These are phyloP conservation scores for Glycine latifolia DNA, from an alignment of 306 rosid genomes.

Conservation along the genomic window DNA sequence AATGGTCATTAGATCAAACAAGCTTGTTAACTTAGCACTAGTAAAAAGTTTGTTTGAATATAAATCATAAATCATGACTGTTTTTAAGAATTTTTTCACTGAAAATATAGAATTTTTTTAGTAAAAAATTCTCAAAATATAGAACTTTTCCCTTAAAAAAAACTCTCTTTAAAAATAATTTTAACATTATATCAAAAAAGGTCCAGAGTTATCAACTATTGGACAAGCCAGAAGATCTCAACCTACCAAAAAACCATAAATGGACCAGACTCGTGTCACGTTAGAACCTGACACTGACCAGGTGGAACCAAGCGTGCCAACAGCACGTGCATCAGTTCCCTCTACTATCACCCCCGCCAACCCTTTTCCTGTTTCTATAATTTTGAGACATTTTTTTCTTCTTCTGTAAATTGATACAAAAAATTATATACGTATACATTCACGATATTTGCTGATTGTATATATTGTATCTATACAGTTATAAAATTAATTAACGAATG, in stretches of 20 bases:
- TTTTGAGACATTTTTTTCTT: not conserved
- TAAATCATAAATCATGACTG: too few species aligned
- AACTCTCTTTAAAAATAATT: too few species aligned
- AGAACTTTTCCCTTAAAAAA: too few species aligned
- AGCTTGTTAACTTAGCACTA: not conserved
- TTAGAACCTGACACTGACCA: constrained; percentile 6
- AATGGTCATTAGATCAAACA: not conserved
- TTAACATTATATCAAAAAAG: too few species aligned
- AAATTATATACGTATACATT: not conserved
- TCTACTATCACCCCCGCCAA: not conserved
- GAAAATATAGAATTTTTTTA: too few species aligned
- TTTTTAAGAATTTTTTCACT: too few species aligned
- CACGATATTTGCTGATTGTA: not conserved
- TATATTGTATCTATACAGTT: not conserved
- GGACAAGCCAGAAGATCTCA: constrained; percentile 28
- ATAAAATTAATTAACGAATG: not conserved
- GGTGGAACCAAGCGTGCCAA: constrained; percentile 22
- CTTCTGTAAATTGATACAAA: too few species aligned
- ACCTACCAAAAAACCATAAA: not conserved
- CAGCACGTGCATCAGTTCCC: constrained; percentile 28
- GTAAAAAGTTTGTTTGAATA: too few species aligned
- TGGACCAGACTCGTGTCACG: constrained; percentile 31
- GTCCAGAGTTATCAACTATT: constrained; percentile 33
- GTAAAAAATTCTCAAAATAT: too few species aligned
- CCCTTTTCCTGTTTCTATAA: not conserved